Conservation (phyloP, 495 filamentous ascomycete genomes). For the Diplogelasinospora grovesii region DNA sequence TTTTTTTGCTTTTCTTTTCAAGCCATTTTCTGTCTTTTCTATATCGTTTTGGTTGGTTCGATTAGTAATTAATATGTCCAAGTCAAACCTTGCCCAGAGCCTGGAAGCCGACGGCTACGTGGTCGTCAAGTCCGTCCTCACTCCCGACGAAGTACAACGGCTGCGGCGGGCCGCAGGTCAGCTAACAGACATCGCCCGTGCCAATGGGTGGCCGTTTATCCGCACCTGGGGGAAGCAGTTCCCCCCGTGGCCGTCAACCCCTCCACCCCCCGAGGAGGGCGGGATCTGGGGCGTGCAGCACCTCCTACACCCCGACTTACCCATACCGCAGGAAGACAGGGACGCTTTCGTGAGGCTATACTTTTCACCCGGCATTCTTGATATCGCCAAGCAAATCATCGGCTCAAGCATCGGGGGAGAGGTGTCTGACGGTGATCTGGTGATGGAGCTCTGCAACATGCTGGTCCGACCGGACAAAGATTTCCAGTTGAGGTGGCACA, state of each 20-base stretch:
- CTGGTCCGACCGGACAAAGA: constrained; percentile 56
- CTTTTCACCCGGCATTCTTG: constrained; percentile 55
- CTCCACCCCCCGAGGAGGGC: constrained; percentile 26
- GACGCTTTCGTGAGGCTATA: constrained; percentile 54
- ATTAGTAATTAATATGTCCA: no score
- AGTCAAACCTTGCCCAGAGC: no score
- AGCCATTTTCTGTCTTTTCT: no score
- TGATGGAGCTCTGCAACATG: constrained; percentile 77
- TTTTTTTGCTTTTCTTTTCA: no score
- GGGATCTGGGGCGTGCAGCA: constrained; percentile 88
- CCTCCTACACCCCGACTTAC: constrained; percentile 63
- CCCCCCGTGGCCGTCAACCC: constrained; percentile 62
- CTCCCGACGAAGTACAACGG: constrained; percentile 14
- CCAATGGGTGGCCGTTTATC: constrained; percentile 67
- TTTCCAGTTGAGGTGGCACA: constrained; percentile 70
- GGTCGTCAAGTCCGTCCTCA: constrained; percentile 30
- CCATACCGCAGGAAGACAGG: constrained; percentile 29
- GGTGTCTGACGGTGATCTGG: constrained; percentile 32
- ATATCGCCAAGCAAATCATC: constrained; percentile 52
- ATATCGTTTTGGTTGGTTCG: no score
- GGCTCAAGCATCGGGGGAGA: neutral
- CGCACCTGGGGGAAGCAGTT: constrained; percentile 82
- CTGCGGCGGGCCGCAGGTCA: constrained; percentile 51
- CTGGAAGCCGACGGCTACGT: constrained; percentile 31
- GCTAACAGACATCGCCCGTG: constrained; percentile 49